These are phyloP conservation scores for Hypoxylon sp. DNA, from an alignment of 2,329 filamentous ascomycete genomes.

Conservation along the genomic window DNA sequence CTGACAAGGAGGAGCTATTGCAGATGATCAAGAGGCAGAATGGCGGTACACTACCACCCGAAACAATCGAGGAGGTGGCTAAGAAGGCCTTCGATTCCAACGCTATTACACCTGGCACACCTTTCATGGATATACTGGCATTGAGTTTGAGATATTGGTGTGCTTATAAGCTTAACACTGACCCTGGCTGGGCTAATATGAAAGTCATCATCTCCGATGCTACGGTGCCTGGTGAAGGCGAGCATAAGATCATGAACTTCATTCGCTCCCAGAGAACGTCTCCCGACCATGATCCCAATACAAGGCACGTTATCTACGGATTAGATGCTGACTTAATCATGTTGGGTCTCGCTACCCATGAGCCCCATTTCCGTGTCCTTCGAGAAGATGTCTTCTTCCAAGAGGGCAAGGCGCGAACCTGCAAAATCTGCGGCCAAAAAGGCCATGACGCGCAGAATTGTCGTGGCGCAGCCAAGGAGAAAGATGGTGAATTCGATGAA, in stretches of 20 bases:
- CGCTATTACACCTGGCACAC: constrained; percentile 93
- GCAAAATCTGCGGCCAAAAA: constrained; percentile 90
- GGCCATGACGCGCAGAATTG: constrained; percentile 93
- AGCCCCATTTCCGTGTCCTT: constrained; percentile 95
- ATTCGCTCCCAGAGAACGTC: constrained; percentile 92
- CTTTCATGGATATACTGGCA: constrained; percentile 98
- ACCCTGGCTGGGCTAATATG: constrained; percentile 93
- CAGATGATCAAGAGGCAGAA: constrained; percentile 87
- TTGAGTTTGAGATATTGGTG: constrained; percentile 95
- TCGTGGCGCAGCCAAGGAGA: constrained; percentile 82
- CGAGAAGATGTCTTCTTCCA: constrained; percentile 97
- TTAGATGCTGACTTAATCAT: constrained; percentile 99
- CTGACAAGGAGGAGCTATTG: constrained; percentile 88
- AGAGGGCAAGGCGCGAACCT: constrained; percentile 84
- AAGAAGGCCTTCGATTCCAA: constrained; percentile 95
- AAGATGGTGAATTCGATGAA: constrained; percentile 84
- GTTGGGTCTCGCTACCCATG: constrained; percentile 96
- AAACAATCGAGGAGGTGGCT: constrained; percentile 72
- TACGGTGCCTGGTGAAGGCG: constrained; percentile 96
- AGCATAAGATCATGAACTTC: constrained; percentile 99
- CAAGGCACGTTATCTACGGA: constrained; percentile 97
- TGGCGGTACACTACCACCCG: constrained; percentile 73
- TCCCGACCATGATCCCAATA: constrained; percentile 94
- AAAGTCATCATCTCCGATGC: constrained; percentile 99
- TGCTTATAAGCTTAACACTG: constrained; percentile 96